Evolutionary conservation across 306 rosid species (phyloP).

Genomic region (Medicago lupulina): DNA sequence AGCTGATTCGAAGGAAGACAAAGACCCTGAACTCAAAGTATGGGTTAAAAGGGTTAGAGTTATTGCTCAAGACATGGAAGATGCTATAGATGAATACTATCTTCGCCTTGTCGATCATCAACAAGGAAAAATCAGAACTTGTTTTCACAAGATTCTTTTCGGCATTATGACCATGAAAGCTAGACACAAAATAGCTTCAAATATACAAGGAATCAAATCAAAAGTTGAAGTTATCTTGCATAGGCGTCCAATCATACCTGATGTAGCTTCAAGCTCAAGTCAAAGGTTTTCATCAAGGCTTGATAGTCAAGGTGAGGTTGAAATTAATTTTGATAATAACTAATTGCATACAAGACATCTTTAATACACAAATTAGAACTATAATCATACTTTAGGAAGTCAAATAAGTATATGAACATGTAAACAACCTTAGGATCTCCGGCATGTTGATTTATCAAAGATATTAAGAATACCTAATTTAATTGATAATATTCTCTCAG

Average conservation of each 20-base stretch:
- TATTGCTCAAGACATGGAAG: conserved; percentile 58
- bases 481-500: background rate
- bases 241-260: conserved; percentile 40
- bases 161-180: conserved; percentile 37
- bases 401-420: background rate
- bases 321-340: background rate
- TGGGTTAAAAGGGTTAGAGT: conserved; percentile 57
- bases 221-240: conserved; percentile 43
- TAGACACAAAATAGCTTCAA: conserved; percentile 43
- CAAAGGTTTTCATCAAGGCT: conserved; percentile 33
- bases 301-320: conserved; percentile 43
- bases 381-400: background rate
- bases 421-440: background rate
- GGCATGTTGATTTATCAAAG: background rate
- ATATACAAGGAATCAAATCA: conserved; percentile 46
- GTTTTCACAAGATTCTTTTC: background rate
- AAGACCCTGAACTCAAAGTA: conserved; percentile 50
- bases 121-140: background rate
- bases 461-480: background rate
- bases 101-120: conserved; percentile 30
- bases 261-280: conserved; percentile 21
- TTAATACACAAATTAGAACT: background rate
- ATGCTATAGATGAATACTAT: conserved; percentile 56
- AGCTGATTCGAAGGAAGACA: conserved; percentile 53
- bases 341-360: background rate